Evolutionary conservation across 768 basidiomycete genomes (phyloP), one percentile per base, ranked within the genome.

Genomic region (Coprinellus micaceus): DNA sequence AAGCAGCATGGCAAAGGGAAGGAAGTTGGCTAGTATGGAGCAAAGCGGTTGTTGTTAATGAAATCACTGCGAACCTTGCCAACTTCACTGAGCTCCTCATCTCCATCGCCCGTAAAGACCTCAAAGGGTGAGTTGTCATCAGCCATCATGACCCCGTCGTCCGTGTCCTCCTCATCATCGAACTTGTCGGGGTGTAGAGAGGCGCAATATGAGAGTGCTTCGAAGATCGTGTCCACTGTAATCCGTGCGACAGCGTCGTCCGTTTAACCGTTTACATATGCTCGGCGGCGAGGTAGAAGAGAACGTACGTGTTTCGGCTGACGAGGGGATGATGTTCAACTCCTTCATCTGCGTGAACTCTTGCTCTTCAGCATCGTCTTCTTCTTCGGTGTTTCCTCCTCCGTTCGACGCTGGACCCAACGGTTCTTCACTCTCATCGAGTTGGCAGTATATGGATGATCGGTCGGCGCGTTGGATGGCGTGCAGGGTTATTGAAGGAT

Each of bases 21-120:
- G 61, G 58, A 33, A 56, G 57, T 64, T 64, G 71, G 81, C 88
- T 89, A 95, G 83, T 95, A 95, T 64, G 93, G 93, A 57, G 82
- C 76, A 74, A 77, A 94, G 72, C 92, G 88, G 67, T 72, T 80
- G 77, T 86, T 72, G 77, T 85, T 85, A 73, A 80, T 65, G 70
- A 89, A 89, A 89, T 89, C 82, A 71, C 86, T 90, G 88, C 93
- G 89, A 86, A 93, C 91, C 88, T 89, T 85, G 77, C 93, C 93
- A 61, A 88, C 89, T 75, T 88, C 86, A 70, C 85, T 89, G 61
- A 94, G 81, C 71, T 94, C 89, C 64, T 91, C 77, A 21, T 74
- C 79, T 54, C 79, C 84, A 46, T 79, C 78, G 25, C 85, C 87
- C 21, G 72, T 74, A 62, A 82, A 81, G 2, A 74, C 73, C 3